phyloP scores from a whole-genome alignment of 805 yeast genomes.

The Jamesozyma spencerorum region DNA sequence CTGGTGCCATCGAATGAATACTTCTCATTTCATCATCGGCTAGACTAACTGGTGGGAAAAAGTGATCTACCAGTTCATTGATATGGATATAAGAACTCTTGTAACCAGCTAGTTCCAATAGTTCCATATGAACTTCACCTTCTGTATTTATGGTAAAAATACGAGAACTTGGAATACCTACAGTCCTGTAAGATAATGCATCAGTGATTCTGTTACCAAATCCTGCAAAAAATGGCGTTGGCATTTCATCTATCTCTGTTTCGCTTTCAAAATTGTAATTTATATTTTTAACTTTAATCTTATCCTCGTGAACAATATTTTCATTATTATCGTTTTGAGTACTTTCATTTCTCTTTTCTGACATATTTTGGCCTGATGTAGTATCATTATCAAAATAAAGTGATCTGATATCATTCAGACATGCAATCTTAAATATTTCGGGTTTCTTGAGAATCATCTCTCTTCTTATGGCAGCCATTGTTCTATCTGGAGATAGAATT shows the following conservation, averaged over 20 bases:
- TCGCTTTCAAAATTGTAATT: background rate
- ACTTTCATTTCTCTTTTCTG: background rate
- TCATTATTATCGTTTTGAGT: no score
- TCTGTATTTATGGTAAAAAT: slow-evolving; percentile 93
- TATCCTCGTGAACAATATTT: background rate
- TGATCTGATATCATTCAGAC: slow-evolving; percentile 74
- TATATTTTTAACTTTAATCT: slow-evolving; percentile 9
- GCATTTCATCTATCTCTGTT: slow-evolving; percentile 32
- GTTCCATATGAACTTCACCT: slow-evolving; percentile 96
- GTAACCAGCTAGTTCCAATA: slow-evolving; percentile 87
- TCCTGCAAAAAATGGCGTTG: slow-evolving; percentile 92
- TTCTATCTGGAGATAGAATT: slow-evolving; percentile 87
- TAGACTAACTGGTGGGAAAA: slow-evolving; percentile 75
- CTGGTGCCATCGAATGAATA: slow-evolving; percentile 25
- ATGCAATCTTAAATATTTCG: slow-evolving; percentile 97
- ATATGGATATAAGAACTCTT: slow-evolving; percentile 80
- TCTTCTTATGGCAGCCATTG: slow-evolving; percentile 86
- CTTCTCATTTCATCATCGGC: slow-evolving; percentile 28
- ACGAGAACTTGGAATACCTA: slow-evolving; percentile 86
- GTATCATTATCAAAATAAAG: slow-evolving; percentile 38
- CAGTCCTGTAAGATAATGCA: slow-evolving; percentile 88
- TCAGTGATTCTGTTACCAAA: slow-evolving; percentile 96
- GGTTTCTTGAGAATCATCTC: slow-evolving; percentile 93
- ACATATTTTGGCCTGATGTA: background rate
- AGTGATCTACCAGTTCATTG: slow-evolving; percentile 91